Base-by-base conservation (phyloP, 2,329 filamentous ascomycete genomes). In the Aspergillus flavus region DNA sequence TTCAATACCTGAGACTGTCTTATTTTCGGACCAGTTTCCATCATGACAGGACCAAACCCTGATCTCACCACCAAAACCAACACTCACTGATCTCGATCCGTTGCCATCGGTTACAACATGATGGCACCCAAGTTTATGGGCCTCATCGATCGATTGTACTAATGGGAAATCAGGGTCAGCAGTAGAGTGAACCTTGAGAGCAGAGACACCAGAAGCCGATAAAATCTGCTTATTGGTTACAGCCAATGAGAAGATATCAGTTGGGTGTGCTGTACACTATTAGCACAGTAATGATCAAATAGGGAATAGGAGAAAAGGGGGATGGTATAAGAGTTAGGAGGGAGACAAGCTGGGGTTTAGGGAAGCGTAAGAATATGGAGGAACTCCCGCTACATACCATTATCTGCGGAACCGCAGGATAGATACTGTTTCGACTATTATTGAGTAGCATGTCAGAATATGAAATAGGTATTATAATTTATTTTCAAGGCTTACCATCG, bases 371-470 rank as follows among this genome's bases (percentile, higher is more conserved):
- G 41, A 50, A 7, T 16, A 23, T n/a, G 30, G 52, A 48, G 52
- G 6, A 28, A 34, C 10, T 36, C 28, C 23, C 9, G 61, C 59
- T 59, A 75, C 83, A 77, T 77, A 92, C 92, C 93, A 83, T 93
- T 87, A 76, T 96, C 91, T 77, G 97, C 87, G 50, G 93, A 94
- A 79, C 97, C 92, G 69, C 91, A 91, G 73, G 94, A 96, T 66
- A 99, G 87, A 78, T 97, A 99, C 89, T 98, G 95, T 83, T 98
- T 98, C 61, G 95, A 99, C 95, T 97, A 61, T 64, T 34, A 64
- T 59, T 41, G 14, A 30, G 55, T 69, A 41, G 23, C 11, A 50
- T 52, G 60, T 63, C 60, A 62, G 57, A 54, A 59, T 58, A 50
- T 19, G 50, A 6, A 34, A 19, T 16, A 11, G 39, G 19, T 14